These are phyloP conservation scores for Alternaria sp. DNA, from an alignment of 2,329 filamentous ascomycete genomes.

Conservation along the genomic window DNA sequence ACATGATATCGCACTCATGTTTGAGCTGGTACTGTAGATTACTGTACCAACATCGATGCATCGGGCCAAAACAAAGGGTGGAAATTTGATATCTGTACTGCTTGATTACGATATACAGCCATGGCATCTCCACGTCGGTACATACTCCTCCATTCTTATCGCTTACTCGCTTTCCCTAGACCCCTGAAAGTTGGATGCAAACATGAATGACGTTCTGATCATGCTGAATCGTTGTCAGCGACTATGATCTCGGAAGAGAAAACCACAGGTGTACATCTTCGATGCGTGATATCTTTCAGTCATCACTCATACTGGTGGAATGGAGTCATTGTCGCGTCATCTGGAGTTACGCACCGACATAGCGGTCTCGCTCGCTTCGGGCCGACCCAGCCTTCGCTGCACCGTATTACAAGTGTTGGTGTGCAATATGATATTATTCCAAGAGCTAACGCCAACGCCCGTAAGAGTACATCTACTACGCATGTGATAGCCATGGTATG, in stretches of 20 bases:
- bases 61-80: not conserved
- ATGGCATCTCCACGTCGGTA: not conserved
- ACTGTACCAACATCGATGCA: not conserved
- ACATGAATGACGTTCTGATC: not conserved
- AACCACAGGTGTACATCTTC: not conserved
- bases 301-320: not conserved
- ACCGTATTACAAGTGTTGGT: not conserved
- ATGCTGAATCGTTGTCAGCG: not conserved
- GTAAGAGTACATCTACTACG: slow-evolving; percentile 12
- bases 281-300: not conserved
- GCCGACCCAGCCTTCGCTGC: not conserved
- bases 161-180: not conserved
- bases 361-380: not conserved
- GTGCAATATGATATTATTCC: slow-evolving; percentile 18
- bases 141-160: not conserved
- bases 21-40: not conserved
- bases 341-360: not conserved
- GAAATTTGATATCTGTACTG: not conserved
- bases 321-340: not conserved
- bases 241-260: not conserved
- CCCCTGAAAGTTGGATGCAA: not conserved
- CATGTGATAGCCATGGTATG: slow-evolving; percentile 13
- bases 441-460: slow-evolving; percentile 27
- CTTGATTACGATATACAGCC: not conserved
- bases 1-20: not conserved